Percentiles rank a stretch among this genome's conserved stretches.
Conservation (phyloP, 352 stramenopile species). For the Globisporangium radiosum region DNA sequence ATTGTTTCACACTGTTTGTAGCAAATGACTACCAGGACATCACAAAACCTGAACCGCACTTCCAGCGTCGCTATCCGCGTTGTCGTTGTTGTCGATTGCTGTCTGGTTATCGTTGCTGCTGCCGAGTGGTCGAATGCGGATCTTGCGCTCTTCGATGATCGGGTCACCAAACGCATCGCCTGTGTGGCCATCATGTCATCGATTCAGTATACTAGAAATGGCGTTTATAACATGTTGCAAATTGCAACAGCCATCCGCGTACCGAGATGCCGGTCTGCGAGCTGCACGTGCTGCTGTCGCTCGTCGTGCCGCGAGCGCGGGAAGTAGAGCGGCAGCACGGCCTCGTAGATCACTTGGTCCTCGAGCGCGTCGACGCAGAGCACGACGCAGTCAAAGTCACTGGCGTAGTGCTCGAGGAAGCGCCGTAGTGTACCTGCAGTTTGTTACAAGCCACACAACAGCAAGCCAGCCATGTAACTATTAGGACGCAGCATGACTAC, state of each 20-base stretch:
- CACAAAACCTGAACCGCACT: slow-evolving; percentile 2
- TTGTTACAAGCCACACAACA: no score
- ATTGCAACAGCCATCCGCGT: neutral
- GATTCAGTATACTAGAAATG: neutral
- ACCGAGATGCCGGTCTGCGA: slow-evolving; percentile 35
- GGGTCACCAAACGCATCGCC: slow-evolving; percentile 71
- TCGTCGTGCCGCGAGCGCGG: slow-evolving; percentile 39
- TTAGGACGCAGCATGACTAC: no score
- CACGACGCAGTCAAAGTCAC: slow-evolving; percentile 54
- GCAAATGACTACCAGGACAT: no score
- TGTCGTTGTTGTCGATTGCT: neutral
- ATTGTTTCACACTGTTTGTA: no score
- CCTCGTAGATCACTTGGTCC: slow-evolving; percentile 58
- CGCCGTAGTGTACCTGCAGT: slow-evolving; percentile 44
- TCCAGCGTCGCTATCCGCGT: slow-evolving; percentile 19
- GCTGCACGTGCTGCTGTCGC: slow-evolving; percentile 11
- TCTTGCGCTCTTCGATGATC: slow-evolving; percentile 77
- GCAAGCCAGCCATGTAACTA: no score
- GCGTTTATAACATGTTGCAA: no score
- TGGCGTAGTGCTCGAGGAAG: slow-evolving; percentile 68
- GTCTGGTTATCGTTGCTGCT: slow-evolving; percentile 13
- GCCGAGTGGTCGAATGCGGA: slow-evolving; percentile 44
- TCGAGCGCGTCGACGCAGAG: slow-evolving; percentile 58
- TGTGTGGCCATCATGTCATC: neutral
- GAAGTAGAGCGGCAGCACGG: slow-evolving; percentile 70